Percentiles rank a stretch among this genome's conserved stretches.
Conservation (phyloP, 208 protist genomes). For the Leishmania arabica region DNA sequence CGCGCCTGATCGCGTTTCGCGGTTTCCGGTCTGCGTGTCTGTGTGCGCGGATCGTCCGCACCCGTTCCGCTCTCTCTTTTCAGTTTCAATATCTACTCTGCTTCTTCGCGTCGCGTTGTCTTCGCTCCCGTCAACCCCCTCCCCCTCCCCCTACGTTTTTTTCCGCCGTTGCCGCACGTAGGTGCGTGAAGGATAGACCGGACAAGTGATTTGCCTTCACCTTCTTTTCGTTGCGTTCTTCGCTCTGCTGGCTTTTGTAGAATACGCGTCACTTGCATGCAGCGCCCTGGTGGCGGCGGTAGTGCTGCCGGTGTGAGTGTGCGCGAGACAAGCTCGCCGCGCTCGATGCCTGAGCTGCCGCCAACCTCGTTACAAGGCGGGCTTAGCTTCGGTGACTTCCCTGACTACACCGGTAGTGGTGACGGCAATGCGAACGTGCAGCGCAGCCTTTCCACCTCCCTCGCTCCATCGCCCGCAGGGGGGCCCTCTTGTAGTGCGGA, state of each 20-base stretch:
- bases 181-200: background rate
- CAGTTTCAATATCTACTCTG: background rate
- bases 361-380: background rate
- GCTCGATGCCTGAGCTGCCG: slow-evolving; percentile 1
- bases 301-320: background rate
- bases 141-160: background rate
- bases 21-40: background rate
- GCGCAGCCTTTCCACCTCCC: background rate
- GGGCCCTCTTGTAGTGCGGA: background rate
- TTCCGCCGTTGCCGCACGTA: too few relatives aligned
- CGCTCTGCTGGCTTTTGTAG: background rate
- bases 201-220: background rate
- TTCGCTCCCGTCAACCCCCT: background rate
- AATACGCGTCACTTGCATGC: slow-evolving; percentile 1
- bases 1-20: background rate
- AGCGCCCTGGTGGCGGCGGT: background rate
- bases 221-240: background rate
- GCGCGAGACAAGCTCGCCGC: slow-evolving; percentile 1
- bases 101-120: background rate
- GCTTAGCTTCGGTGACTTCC: background rate
- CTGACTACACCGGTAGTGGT: background rate
- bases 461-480: background rate
- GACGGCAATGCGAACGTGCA: background rate
- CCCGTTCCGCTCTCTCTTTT: background rate
- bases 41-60: background rate